A percentile compares a stretch with the other conserved stretches of the same genome.
These are phyloP conservation scores for Oryza brachyantha DNA, from an alignment of 176 grass and related monocot genomes.

Conservation along the genomic window DNA sequence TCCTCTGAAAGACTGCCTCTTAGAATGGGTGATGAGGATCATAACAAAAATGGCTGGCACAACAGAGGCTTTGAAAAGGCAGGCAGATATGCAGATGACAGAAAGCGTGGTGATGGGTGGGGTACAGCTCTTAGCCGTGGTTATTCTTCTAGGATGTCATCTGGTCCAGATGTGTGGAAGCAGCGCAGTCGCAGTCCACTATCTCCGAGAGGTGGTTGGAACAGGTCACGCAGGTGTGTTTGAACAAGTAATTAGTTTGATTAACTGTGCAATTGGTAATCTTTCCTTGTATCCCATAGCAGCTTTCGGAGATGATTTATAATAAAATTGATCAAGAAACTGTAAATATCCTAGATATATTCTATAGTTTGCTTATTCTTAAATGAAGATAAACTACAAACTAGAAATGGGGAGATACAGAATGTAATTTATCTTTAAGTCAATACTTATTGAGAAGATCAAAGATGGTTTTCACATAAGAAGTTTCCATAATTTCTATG, in stretches of 20 bases:
- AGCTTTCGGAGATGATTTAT: not conserved
- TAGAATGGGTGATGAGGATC: constrained; percentile 36
- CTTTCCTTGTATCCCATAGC: not conserved
- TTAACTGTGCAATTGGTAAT: constrained; percentile 16
- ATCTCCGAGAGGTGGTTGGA: constrained; percentile 69
- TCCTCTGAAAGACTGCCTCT: constrained; percentile 42
- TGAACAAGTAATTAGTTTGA: constrained; percentile 10
- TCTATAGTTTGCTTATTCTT: not conserved
- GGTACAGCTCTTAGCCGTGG: constrained; percentile 32
- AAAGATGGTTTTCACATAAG: not conserved
- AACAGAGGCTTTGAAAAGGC: constrained; percentile 36
- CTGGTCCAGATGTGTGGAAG: constrained; percentile 59
- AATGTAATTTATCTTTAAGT: not conserved
- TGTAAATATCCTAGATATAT: constrained; percentile 1
- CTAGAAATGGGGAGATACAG: constrained; percentile 2
- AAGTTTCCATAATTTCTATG: constrained; percentile 8
- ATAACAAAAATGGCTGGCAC: constrained; percentile 43
- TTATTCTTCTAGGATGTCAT: constrained; percentile 50
- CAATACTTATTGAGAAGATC: constrained; percentile 20
- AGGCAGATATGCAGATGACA: constrained; percentile 43
- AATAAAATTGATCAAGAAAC: not conserved
- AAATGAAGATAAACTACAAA: constrained; percentile 1
- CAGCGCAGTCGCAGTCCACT: constrained; percentile 47
- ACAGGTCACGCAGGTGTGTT: constrained; percentile 51
- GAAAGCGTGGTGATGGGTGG: constrained; percentile 49